Percentiles rank a stretch among this genome's conserved stretches.
Evolutionary conservation across 2,329 filamentous ascomycete species (phyloP).

Genomic region (Ceratocystis cacaofunesta): DNA sequence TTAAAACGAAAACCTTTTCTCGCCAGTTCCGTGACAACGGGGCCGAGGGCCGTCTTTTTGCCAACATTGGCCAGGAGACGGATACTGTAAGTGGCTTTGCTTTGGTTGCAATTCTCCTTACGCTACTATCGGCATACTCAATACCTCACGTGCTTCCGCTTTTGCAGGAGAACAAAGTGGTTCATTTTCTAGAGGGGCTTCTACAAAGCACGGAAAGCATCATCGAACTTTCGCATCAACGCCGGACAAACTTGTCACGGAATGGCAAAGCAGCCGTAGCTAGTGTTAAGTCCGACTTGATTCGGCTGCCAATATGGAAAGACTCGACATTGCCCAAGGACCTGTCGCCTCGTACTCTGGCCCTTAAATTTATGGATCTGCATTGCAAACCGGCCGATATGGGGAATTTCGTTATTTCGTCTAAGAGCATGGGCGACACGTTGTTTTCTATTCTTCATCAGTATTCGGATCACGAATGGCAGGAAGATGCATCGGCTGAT

Average conservation of each 20-base stretch:
- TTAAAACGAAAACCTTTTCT: conserved; percentile 47
- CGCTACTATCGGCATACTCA: conserved; percentile 45
- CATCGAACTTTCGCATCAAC: conserved; percentile 44
- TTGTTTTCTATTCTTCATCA: conserved; percentile 19
- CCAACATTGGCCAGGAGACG: conserved; percentile 41
- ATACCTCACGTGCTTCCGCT: conserved; percentile 45
- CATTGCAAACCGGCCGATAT: conserved; percentile 16
- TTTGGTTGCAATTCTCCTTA: conserved; percentile 47
- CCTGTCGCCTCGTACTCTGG: conserved; percentile 48
- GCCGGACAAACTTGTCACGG: conserved; percentile 54
- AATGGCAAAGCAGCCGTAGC: conserved; percentile 42
- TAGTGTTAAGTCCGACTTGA: conserved; percentile 38
- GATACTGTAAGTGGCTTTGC: conserved; percentile 50
- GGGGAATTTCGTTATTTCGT: conserved; percentile 13
- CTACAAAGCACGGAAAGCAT: conserved; percentile 42
- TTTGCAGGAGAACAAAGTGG: conserved; percentile 39
- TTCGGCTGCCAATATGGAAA: conserved; percentile 45
- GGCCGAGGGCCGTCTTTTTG: conserved; percentile 53
- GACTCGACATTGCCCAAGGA: conserved; percentile 29
- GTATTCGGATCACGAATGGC: conserved; percentile 13
- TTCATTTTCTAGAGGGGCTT: conserved; percentile 40
- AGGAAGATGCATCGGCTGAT: conserved; percentile 12
- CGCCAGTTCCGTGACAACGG: conserved; percentile 60
- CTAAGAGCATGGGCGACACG: conserved; percentile 16
- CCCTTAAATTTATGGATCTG: conserved; percentile 27